These are phyloP conservation scores for Laetiporus sulphureus DNA, from an alignment of 1,284 basidiomycete genomes.

Conservation along the genomic window DNA sequence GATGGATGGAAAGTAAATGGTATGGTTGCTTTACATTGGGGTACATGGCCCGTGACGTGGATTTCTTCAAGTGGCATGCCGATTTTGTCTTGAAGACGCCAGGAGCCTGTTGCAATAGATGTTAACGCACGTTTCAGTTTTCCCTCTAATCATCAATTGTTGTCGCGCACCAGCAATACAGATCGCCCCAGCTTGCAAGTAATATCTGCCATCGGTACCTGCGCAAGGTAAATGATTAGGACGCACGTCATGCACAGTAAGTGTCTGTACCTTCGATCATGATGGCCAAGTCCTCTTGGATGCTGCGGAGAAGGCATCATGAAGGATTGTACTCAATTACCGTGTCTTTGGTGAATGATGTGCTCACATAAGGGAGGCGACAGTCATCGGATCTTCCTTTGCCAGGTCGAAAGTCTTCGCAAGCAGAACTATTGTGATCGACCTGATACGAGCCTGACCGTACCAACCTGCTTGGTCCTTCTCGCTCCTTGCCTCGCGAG, in stretches of 20 bases:
- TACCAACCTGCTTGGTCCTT: slow-evolving; percentile 39
- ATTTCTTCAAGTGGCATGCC: slow-evolving; percentile 69
- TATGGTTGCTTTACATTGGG: slow-evolving; percentile 47
- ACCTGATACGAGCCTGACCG: slow-evolving; percentile 41
- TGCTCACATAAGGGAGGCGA: slow-evolving; percentile 50
- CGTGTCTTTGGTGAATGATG: too few species aligned
- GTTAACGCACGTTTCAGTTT: background rate
- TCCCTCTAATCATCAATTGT: background rate
- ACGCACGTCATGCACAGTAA: slow-evolving; percentile 1
- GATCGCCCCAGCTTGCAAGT: slow-evolving; percentile 69
- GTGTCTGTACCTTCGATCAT: slow-evolving; percentile 64
- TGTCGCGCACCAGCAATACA: slow-evolving; percentile 53
- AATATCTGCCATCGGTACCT: slow-evolving; percentile 61
- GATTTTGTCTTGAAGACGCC: slow-evolving; percentile 75
- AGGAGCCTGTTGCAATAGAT: slow-evolving; percentile 44
- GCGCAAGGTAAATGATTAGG: too few species aligned
- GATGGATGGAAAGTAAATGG: background rate
- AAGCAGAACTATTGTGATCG: slow-evolving; percentile 47
- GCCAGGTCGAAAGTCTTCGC: slow-evolving; percentile 45
- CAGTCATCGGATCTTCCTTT: slow-evolving; percentile 51
- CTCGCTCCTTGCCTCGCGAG: slow-evolving; percentile 26
- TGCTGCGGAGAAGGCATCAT: slow-evolving; percentile 26
- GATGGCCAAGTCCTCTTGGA: slow-evolving; percentile 71
- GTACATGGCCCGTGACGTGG: slow-evolving; percentile 61
- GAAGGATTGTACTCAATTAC: too few species aligned